Percentiles rank a stretch among this genome's conserved stretches.
These are phyloP conservation scores for Eutypa lata DNA, from an alignment of 2,329 filamentous ascomycete species.

Conservation along the genomic window DNA sequence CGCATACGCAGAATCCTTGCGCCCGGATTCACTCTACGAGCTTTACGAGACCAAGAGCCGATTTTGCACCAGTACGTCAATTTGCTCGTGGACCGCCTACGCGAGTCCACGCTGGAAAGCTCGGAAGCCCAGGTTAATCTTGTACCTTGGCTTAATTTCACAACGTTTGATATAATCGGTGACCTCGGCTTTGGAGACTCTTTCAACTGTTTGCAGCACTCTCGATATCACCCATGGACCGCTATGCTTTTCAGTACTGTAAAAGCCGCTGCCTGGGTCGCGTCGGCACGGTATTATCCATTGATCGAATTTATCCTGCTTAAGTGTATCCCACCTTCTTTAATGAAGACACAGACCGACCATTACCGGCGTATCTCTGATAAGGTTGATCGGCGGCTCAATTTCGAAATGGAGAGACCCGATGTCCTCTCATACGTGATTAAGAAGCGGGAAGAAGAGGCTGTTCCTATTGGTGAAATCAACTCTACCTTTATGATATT, in stretches of 20 bases:
- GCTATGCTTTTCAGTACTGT: constrained; percentile 21
- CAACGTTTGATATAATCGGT: constrained; percentile 35
- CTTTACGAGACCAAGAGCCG: constrained; percentile 26
- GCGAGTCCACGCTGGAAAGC: constrained; percentile 7
- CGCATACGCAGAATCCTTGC: constrained; percentile 20
- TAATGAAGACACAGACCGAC: constrained; percentile 16
- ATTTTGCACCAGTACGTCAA: constrained; percentile 24
- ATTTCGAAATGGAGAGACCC: constrained; percentile 21
- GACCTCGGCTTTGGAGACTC: constrained; percentile 31
- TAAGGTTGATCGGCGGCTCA: constrained; percentile 24
- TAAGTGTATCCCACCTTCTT: constrained; percentile 13
- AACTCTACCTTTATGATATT: constrained; percentile 29
- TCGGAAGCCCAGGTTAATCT: constrained; percentile 14
- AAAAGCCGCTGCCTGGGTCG: constrained; percentile 17
- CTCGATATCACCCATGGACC: constrained; percentile 24
- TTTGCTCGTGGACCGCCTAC: constrained; percentile 19
- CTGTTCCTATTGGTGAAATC: constrained; percentile 24
- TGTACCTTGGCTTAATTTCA: constrained; percentile 25
- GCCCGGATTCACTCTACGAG: constrained; percentile 20
- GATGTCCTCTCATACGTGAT: constrained; percentile 29
- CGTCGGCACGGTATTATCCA: constrained; percentile 19
- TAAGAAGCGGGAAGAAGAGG: constrained; percentile 5
- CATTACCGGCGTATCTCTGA: constrained; percentile 23
- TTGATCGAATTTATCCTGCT: constrained; percentile 11
- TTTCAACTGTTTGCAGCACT: constrained; percentile 27